phyloP scores from a whole-genome alignment of 768 basidiomycete genomes.

The Rhizopogon vesiculosus region DNA sequence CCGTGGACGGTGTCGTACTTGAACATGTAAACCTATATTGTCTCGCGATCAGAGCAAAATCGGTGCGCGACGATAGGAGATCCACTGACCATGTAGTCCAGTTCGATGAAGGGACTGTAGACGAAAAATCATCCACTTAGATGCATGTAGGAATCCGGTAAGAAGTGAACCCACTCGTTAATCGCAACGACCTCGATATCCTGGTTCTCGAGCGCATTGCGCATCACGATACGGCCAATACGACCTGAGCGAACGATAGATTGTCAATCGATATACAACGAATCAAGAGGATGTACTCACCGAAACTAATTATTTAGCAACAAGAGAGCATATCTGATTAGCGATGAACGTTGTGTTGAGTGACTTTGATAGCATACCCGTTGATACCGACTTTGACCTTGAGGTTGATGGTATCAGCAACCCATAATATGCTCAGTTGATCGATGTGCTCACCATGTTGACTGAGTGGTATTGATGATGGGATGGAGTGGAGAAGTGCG shows the following conservation, averaged over 20 bases:
- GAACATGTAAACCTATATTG: constrained; percentile 90
- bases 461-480: constrained; percentile 5
- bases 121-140: constrained; percentile 1
- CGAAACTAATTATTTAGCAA: constrained; percentile 51
- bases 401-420: constrained; percentile 8
- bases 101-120: constrained; percentile 90
- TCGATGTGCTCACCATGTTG: constrained; percentile 20
- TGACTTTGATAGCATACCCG: constrained; percentile 54
- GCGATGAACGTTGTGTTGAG: constrained; percentile 4
- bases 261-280: constrained; percentile 6
- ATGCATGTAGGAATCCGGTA: background rate
- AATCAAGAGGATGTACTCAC: constrained; percentile 36
- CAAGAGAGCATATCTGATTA: constrained; percentile 5
- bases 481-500: constrained; percentile 3
- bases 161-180: constrained; percentile 70
- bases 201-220: constrained; percentile 79
- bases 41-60: constrained; percentile 2
- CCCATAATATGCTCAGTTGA: background rate
- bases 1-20: constrained; percentile 95
- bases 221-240: constrained; percentile 97
- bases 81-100: constrained; percentile 84
- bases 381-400: constrained; percentile 93
- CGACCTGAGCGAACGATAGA: constrained; percentile 53
- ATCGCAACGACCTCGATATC: constrained; percentile 87
- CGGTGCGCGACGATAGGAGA: background rate